Evolutionary conservation across 495 filamentous ascomycete genomes (phyloP), one percentile per base, ranked within the genome.

Genomic region (Aspergillus asperescens): DNA sequence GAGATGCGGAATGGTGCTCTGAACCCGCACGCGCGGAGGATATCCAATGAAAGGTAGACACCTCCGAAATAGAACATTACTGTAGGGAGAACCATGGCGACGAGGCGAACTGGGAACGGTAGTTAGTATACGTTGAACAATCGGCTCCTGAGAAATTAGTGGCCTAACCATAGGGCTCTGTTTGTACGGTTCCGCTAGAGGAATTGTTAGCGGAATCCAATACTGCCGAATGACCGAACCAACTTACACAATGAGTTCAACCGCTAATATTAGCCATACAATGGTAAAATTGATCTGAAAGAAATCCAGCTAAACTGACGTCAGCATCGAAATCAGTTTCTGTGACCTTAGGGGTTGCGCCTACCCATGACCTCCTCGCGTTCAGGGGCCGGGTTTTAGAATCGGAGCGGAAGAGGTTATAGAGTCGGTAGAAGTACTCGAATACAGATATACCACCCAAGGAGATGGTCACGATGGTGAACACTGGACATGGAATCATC

Each of bases 1-100:
- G 83, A 88, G 35, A 91, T 85, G 40, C 83, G 81, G 61, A 82
- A 85, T 1, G 86, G 86, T 0, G 86, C 81, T 49, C 68, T 70
- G 49, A 62, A 65, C 8, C 69, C 67, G 46, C 66, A 58, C 50
- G 67, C 65, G 43, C 68, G 69, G 20, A 75, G 67, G 35, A 77
- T 61, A 50, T 73, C 71, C 51, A 81, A 70, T 35, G 77, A 55
- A 18, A 82, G 70, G 61, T 81, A 71, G 48, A 81, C 74, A 56
- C 68, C 62, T 56, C 78, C 80, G 49, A 83, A 79, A 56, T 79
- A 77, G 62, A 81, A 82, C 69, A 79, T 73, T 62, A 82, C 79
- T 43, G 70, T 75, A 7, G 79, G 66, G n/a, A 81, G 73, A 22
- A 80, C 75, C 75, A 83, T 82, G 54, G 81, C 78, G 54, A 84